phyloP scores from a whole-genome alignment of 148 eudicot species.

The Amaranthus cruentus region DNA sequence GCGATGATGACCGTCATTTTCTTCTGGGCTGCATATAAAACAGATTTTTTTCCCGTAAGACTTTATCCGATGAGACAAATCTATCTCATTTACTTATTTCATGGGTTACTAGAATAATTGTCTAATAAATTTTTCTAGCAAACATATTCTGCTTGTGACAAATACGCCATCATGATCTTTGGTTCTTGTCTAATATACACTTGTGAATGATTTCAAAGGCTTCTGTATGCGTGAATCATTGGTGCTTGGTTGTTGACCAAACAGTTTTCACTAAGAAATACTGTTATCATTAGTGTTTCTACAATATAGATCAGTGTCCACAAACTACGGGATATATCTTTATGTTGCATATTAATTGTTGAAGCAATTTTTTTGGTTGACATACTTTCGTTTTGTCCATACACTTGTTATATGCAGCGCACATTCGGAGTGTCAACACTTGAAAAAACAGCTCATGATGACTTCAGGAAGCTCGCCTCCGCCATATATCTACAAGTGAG shows the following conservation, averaged over 20 bases:
- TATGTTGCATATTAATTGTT: not conserved
- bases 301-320: not conserved
- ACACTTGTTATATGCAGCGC: constrained; percentile 25
- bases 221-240: too few relatives aligned
- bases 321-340: not conserved
- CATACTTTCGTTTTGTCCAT: not conserved
- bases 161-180: too few relatives aligned
- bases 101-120: too few relatives aligned
- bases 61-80: not conserved
- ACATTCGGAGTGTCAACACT: constrained; percentile 33
- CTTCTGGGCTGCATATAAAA: constrained; percentile 47
- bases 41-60: constrained; percentile 51
- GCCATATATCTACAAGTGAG: constrained; percentile 48
- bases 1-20: constrained; percentile 49
- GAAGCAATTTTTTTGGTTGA: not conserved
- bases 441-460: constrained; percentile 27
- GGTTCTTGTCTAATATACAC: too few relatives aligned
- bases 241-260: too few relatives aligned
- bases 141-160: too few relatives aligned
- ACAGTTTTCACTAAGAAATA: too few relatives aligned
- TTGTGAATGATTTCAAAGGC: too few relatives aligned
- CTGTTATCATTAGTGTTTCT: not conserved
- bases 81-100: not conserved
- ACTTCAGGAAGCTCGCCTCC: constrained; percentile 41
- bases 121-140: too few relatives aligned